Evolutionary conservation across 2,329 filamentous ascomycete species (phyloP).

Genomic region (Xylariales sp.): DNA sequence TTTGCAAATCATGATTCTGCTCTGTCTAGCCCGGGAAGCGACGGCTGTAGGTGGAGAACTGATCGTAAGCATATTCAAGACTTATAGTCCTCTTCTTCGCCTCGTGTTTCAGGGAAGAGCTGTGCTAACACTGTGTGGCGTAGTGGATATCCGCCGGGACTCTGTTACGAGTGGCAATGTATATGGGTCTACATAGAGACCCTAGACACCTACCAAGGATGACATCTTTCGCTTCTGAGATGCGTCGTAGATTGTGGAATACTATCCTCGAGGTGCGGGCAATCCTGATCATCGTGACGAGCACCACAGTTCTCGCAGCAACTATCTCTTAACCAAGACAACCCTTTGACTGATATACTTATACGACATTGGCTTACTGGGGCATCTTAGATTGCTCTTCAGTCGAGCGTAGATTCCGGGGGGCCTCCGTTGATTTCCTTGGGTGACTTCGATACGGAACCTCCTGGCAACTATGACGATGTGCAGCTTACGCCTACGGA

Average conservation of each 20-base stretch:
- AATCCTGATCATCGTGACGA: too few species aligned
- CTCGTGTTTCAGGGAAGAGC: too few species aligned
- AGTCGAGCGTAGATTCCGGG: conserved; percentile 41
- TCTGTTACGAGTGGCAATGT: conserved; percentile 49
- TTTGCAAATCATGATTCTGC: conserved; percentile 48
- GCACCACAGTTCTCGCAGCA: too few species aligned
- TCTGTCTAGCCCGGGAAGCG: conserved; percentile 44
- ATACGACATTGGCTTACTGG: too few species aligned
- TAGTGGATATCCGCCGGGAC: conserved; percentile 43
- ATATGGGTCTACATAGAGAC: conserved; percentile 56
- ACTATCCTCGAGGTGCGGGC: conserved; percentile 44
- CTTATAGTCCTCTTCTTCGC: too few species aligned
- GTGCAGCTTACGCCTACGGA: conserved; percentile 39
- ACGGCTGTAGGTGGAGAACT: conserved; percentile 45
- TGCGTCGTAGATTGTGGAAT: conserved; percentile 52
- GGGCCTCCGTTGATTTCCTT: conserved; percentile 39
- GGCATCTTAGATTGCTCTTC: conserved; percentile 35
- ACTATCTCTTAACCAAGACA: too few species aligned
- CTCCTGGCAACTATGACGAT: conserved; percentile 46
- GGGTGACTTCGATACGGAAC: conserved; percentile 43
- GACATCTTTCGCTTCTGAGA: conserved; percentile 44
- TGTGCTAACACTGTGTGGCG: too few species aligned
- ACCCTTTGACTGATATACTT: too few species aligned
- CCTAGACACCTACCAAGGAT: conserved; percentile 44
- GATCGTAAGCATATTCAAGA: too few species aligned